Conservation (phyloP, 2,329 filamentous ascomycete species). For the Sporothrix inflata region DNA sequence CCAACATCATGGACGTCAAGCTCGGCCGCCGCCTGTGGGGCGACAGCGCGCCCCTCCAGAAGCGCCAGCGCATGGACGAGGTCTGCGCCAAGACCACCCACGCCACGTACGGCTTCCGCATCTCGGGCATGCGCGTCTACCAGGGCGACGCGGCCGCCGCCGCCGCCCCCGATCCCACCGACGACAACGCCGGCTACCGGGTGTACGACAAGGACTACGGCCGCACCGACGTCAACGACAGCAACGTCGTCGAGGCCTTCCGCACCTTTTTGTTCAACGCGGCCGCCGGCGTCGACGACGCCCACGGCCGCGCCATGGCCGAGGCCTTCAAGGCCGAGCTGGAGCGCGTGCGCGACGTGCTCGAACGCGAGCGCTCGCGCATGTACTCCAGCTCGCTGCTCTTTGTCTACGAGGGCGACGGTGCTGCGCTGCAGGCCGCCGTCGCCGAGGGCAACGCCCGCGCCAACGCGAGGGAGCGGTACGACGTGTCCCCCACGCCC, state of each 20-base stretch:
- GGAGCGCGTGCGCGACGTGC: conserved; percentile 54
- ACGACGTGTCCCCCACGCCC: not conserved
- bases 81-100: conserved; percentile 64
- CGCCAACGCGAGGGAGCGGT: conserved; percentile 37
- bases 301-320: conserved; percentile 60
- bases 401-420: conserved; percentile 68
- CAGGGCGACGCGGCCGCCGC: conserved; percentile 53
- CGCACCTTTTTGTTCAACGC: conserved; percentile 62
- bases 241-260: conserved; percentile 59
- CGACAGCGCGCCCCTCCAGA: conserved; percentile 65
- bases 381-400: conserved; percentile 68
- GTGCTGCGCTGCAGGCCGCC: conserved; percentile 54
- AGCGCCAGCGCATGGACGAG: conserved; percentile 63
- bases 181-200: conserved; percentile 59
- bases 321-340: conserved; percentile 59
- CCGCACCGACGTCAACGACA: conserved; percentile 53
- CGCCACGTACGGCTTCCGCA: conserved; percentile 62
- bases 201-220: conserved; percentile 68
- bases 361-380: conserved; percentile 60
- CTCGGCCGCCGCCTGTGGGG: conserved; percentile 86
- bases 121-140: conserved; percentile 68
- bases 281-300: conserved; percentile 60
- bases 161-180: conserved; percentile 45
- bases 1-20: conserved; percentile 93
- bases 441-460: conserved; percentile 57